These are phyloP conservation scores for Cutaneotrichosporon sp. DNA, from an alignment of 1,284 basidiomycete genomes.

Conservation along the genomic window DNA sequence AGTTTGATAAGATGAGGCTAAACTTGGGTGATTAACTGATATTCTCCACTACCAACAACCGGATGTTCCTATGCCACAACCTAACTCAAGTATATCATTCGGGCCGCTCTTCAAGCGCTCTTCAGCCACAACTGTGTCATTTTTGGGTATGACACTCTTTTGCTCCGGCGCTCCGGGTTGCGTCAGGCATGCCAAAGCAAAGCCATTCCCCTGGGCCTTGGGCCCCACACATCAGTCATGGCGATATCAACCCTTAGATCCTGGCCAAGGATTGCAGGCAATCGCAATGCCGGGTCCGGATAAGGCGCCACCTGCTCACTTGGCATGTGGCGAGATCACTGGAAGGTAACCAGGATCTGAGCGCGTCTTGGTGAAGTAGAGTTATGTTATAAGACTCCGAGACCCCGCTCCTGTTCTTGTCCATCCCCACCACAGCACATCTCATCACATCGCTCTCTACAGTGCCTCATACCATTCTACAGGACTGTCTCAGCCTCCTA, in stretches of 20 bases:
- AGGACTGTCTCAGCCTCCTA: neutral
- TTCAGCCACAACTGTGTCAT: neutral
- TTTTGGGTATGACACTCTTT: neutral
- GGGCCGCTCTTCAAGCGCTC: neutral
- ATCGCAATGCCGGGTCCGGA: neutral
- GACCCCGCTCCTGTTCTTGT: neutral
- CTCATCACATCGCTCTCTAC: neutral
- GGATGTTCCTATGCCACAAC: neutral
- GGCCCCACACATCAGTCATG: neutral
- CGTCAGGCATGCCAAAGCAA: neutral
- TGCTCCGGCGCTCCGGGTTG: neutral
- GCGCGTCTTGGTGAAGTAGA: neutral
- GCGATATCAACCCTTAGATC: neutral
- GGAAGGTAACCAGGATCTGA: neutral
- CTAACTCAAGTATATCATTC: neutral
- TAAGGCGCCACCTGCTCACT: neutral
- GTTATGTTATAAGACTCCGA: neutral
- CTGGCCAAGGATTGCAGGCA: neutral
- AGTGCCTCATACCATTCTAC: neutral
- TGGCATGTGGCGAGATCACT: neutral
- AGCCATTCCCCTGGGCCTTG: too few species aligned
- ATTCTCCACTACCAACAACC: neutral
- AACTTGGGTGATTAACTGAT: neutral
- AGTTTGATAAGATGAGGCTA: conserved; percentile 2
- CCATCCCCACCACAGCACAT: neutral